Evolutionary conservation across 768 basidiomycete species (phyloP), one percentile per base, ranked within the genome.

Genomic region (Mycena metata): DNA sequence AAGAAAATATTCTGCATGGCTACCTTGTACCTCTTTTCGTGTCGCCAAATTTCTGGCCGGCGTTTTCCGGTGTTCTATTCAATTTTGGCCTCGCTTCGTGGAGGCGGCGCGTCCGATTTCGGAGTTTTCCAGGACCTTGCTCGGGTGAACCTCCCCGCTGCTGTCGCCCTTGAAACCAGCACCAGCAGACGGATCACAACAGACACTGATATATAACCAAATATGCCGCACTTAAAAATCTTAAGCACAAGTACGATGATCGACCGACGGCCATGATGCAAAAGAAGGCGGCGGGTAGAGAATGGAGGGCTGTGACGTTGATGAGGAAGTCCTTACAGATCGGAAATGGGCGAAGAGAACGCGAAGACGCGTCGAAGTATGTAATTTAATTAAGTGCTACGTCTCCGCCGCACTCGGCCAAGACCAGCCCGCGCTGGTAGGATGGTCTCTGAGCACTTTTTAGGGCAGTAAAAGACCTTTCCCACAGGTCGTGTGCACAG

Each of bases 281-380:
- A 47, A 19, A 55, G 58, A 66, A 66, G 50, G 12, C 58, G 43
- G 9, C 65, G 65, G 65, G 12, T 66, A 60, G 23, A 60, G 65
- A 57, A 57, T 33, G 21, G 45, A 36, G 23, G 42, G 30, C 33
- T 9, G 64, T 58, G 57, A 56, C 57, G 56, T 11, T 58, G 64
- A 65, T 59, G 7, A 42, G 12, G 46, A n/a, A 26, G 43, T 58
- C 55, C 56, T 5, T 24, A 30, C 17, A 39, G 49, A 51, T 58
- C 64, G 64, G 64, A 65, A 58, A 45, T 66, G 49, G 52, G 56
- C 2, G 45, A 39, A 30, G 35, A 21, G 19, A 52, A 51, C 23
- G 52, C 21, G 62, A 64, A 64, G 63, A 7, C 23, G 23, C 43
- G 51, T 46, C 24, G 16, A 13, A 16, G 19, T 54, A 45, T 46